phyloP scores from a whole-genome alignment of 179 eudicot species.

The Camellia oleifera region DNA sequence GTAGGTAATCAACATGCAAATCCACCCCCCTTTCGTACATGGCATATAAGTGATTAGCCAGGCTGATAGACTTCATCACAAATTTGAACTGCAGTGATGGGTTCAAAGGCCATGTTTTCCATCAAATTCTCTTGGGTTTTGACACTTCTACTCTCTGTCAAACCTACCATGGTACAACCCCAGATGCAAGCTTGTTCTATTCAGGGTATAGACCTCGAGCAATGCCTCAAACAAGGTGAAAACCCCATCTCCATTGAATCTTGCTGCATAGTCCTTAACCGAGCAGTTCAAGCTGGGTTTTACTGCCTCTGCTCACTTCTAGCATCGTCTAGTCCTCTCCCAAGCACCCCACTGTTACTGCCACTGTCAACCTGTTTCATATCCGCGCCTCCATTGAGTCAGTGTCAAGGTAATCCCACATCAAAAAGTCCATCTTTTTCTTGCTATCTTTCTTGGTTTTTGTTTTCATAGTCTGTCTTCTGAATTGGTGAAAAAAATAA shows the following conservation, averaged over 20 bases:
- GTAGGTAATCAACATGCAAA: conserved; percentile 13
- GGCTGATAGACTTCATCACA: background rate
- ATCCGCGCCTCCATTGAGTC: conserved; percentile 18
- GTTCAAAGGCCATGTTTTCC: background rate
- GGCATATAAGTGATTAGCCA: background rate
- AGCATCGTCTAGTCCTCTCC: background rate
- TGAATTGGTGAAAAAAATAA: no score
- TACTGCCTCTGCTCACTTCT: conserved; percentile 20
- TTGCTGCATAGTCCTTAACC: conserved; percentile 23
- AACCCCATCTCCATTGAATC: conserved; percentile 3
- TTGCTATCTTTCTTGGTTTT: no score
- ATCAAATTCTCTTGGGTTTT: conserved; percentile 5
- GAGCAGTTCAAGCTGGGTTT: conserved; percentile 12
- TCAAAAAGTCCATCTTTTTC: background rate
- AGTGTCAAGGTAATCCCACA: conserved; percentile 20
- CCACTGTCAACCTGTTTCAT: conserved; percentile 17
- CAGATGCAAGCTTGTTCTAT: conserved; percentile 25
- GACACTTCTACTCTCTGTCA: background rate
- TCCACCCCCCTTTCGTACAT: background rate
- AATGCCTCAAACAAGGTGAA: background rate
- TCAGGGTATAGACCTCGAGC: conserved; percentile 18
- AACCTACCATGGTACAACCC: background rate
- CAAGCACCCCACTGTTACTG: background rate
- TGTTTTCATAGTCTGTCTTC: no score
- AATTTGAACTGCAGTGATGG: background rate